Conservation (phyloP, 2,329 filamentous ascomycete genomes). For the Keithomyces neogunnii region DNA sequence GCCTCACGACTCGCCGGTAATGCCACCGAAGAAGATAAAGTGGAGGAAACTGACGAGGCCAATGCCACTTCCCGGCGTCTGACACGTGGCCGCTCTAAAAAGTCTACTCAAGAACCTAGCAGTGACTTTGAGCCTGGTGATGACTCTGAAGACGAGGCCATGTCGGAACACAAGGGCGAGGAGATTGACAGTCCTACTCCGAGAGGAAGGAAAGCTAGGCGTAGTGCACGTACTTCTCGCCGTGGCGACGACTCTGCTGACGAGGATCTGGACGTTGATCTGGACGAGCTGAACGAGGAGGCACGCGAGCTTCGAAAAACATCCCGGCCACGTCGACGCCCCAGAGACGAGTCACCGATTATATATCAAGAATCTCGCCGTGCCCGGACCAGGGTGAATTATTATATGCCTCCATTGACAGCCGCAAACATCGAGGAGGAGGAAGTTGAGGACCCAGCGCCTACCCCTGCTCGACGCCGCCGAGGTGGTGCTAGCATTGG, state of each 20-base stretch:
- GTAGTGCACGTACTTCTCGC: conserved; percentile 36
- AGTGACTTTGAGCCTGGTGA: conserved; percentile 55
- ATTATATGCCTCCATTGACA: conserved; percentile 69
- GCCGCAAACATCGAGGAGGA: conserved; percentile 60
- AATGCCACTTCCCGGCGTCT: conserved; percentile 33
- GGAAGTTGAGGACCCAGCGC: conserved; percentile 57
- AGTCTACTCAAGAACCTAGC: conserved; percentile 43
- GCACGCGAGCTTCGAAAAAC: conserved; percentile 51
- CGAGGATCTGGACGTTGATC: conserved; percentile 50
- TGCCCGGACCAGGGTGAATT: conserved; percentile 61
- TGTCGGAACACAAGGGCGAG: conserved; percentile 35
- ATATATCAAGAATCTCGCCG: conserved; percentile 50
- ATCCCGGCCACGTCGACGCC: conserved; percentile 42
- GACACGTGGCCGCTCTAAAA: conserved; percentile 35
- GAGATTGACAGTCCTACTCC: conserved; percentile 41
- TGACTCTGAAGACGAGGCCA: conserved; percentile 47
- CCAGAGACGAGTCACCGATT: conserved; percentile 44
- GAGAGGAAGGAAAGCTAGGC: conserved; percentile 34
- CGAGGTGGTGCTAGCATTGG: conserved; percentile 47
- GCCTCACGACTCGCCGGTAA: conserved; percentile 23
- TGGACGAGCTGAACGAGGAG: conserved; percentile 58
- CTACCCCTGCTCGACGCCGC: conserved; percentile 61
- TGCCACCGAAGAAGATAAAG: conserved; percentile 21
- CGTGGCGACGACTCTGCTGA: conserved; percentile 44
- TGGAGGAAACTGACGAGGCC: conserved; percentile 20